Evolutionary conservation across 805 yeast species (phyloP), one percentile per base, ranked within the genome.

Genomic region (Candida takata): DNA sequence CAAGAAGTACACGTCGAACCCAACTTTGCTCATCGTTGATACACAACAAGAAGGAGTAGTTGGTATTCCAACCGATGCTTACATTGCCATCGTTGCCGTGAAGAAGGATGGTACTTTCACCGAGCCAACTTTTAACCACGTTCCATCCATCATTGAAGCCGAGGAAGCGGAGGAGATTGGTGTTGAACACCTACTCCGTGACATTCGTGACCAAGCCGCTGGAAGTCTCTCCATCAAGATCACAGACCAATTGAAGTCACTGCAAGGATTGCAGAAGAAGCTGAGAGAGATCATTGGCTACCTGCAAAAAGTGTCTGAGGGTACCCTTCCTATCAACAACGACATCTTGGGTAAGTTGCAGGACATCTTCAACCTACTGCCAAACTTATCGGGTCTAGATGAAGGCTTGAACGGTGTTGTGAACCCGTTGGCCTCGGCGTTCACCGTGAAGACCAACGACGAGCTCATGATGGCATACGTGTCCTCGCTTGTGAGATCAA

Each of bases 81-180:
- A 92, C 57, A 69, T 79, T 44, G 94, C 97, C 4, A 77, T 90
- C 26, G 97, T 92, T 57, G 97, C 92, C 64, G 84, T 92, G 40
- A 88, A 87, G 55, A 94, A 87, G 52, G 97, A 92, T 60, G 98
- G 98, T 15, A 76, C 95, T 2, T 77, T 88, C 5, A 84, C 95
- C 8, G 95, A 86, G 55, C 81, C 82, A 62, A 87, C 97, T 4
- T 92, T 92, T 64, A 75, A 84, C 31, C 98, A 92, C 60, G 77
- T 90, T 21, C 96, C 97, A 9, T 84, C 96, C 11, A 69, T 75
- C 20, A 86, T 94, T 45, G 90, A 84, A 57, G 99, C 99, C 4
- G 98, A 92, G 57, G 99, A 92, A 58, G 98, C 98, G 8, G 99
- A 92, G 62, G 99, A 92, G 62, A 92, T 92, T 48, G 99, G 98